Evolutionary conservation across 2,329 filamentous ascomycete genomes (phyloP).

Genomic region (Microcera coccophila): DNA sequence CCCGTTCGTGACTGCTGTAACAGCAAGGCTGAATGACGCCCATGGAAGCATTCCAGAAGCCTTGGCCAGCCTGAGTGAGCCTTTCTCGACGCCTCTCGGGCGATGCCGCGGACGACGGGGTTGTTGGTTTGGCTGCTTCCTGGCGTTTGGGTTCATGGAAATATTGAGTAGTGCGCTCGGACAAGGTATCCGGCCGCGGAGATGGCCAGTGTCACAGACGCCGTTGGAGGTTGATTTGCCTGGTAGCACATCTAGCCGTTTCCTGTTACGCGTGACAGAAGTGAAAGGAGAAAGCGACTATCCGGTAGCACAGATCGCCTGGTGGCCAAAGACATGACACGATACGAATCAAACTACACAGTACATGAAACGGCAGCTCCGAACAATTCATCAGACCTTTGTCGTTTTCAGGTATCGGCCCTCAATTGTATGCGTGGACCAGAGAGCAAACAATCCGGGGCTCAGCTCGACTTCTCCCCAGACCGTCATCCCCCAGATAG

Average conservation of each 20-base stretch:
- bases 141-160: neutral
- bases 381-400: neutral
- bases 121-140: neutral
- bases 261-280: neutral
- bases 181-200: no score
- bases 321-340: neutral
- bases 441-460: neutral
- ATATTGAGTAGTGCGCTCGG: no score
- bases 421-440: no score
- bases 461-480: neutral
- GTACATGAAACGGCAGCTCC: neutral
- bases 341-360: neutral
- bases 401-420: neutral
- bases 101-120: constrained; percentile 6
- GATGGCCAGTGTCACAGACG: no score
- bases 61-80: no score
- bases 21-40: constrained; percentile 9
- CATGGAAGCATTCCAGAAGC: no score
- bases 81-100: constrained; percentile 13
- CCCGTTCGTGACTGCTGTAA: neutral
- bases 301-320: constrained; percentile 2
- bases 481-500: neutral
- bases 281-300: neutral
- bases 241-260: neutral
- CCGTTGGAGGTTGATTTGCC: no score